Conservation (phyloP, 345 rosid species). For the Acer campestre region DNA sequence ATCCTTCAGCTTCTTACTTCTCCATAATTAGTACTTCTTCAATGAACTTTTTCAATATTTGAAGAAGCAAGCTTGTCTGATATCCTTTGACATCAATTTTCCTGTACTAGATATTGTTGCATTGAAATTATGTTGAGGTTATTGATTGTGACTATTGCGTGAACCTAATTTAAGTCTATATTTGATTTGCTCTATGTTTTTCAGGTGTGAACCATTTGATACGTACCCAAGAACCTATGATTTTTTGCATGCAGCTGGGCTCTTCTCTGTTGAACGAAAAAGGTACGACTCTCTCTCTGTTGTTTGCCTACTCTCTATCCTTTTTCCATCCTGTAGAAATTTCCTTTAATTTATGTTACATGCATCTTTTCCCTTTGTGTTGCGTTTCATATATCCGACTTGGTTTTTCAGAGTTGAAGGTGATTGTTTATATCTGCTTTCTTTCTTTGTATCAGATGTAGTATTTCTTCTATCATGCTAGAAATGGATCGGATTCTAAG, state of each 20-base stretch:
- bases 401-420: neutral
- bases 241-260: conserved; percentile 83
- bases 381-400: too few relatives aligned
- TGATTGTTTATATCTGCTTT: neutral
- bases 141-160: neutral
- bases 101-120: neutral
- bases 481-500: conserved; percentile 98
- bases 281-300: conserved; percentile 43
- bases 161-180: neutral
- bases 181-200: neutral
- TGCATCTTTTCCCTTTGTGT: too few relatives aligned
- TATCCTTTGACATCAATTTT: neutral
- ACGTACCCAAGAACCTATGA: conserved; percentile 97
- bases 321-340: neutral
- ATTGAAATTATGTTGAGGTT: neutral
- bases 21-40: conserved; percentile 12
- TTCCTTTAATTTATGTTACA: too few relatives aligned
- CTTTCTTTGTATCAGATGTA: conserved; percentile 58
- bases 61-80: neutral
- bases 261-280: conserved; percentile 84
- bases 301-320: neutral
- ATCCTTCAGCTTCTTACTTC: neutral
- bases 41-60: conserved; percentile 3
- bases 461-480: conserved; percentile 84
- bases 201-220: conserved; percentile 97